These are phyloP conservation scores for Trypethelium eluteriae DNA, from an alignment of 495 filamentous ascomycete genomes.

Conservation along the genomic window DNA sequence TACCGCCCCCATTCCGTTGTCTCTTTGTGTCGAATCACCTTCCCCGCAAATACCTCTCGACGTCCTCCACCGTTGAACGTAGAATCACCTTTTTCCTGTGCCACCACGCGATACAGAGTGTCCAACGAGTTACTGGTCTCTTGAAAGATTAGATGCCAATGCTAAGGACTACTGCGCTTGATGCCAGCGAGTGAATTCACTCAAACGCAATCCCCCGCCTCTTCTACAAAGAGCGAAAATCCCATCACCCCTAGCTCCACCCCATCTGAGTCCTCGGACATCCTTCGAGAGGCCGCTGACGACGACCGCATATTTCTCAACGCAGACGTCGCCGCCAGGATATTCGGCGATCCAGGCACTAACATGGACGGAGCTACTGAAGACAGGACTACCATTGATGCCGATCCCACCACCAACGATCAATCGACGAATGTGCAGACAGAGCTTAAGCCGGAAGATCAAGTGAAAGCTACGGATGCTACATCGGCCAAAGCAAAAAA, in stretches of 20 bases:
- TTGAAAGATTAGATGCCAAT: not conserved
- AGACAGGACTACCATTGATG: constrained; percentile 13
- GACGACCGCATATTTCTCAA: not conserved
- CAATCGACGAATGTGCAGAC: not conserved
- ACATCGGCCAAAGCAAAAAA: constrained; percentile 11
- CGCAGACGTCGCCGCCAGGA: not conserved
- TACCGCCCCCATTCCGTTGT: not conserved
- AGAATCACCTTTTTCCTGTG: not conserved
- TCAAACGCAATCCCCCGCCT: not conserved
- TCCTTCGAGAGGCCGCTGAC: not conserved
- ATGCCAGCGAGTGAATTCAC: not conserved
- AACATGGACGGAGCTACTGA: constrained; percentile 18
- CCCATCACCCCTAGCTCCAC: constrained; percentile 20
- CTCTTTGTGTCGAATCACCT: not conserved
- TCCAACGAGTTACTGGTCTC: not conserved
- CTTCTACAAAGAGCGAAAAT: constrained; percentile 8
- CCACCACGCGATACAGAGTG: not conserved
- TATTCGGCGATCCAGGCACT: not conserved
- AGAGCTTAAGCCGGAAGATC: not conserved
- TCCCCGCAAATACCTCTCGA: not conserved
- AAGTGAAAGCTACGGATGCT: constrained; percentile 15
- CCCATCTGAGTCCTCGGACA: constrained; percentile 17
- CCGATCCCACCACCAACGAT: not conserved
- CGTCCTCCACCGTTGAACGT: not conserved
- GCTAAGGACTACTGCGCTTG: not conserved